Evolutionary conservation across 192 early-diverging fungal genomes (phyloP), one percentile per base, ranked within the genome.

Genomic region (Glomus cerebriforme): DNA sequence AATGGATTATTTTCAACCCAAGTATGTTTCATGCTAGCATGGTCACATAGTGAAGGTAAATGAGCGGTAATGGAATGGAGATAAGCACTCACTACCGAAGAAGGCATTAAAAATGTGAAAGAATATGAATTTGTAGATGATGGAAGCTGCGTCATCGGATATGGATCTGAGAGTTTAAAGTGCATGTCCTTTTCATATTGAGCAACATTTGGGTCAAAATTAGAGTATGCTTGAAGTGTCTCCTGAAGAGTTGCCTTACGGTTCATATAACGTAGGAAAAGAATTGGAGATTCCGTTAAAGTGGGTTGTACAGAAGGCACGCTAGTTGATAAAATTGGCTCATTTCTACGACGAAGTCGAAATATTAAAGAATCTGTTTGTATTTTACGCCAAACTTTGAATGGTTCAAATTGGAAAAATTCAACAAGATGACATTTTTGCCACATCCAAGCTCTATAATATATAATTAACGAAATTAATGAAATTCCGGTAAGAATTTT

Each of bases 291-390:
- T 31, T 72, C 73, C 29, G 45, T 39, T 26, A 47, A 13, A 13
- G 64, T 67, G 15, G 78, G 71, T 29, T 15, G 12, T 9, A 31
- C 0, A 3, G 73, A 26, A 60, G 26, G n/a, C 37, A 34, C 6
- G 35, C 34, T 15, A 65, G 32, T 47, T 19, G 37, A 19, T 49
- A 35, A 22, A n/a, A 79, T 58, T 9, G 63, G 45, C 9, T 73
- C 72, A 13, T 62, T 78, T n/a, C 85, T 77, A 31, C 79, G 82
- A 17, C 89, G 83, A 2, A 90, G 54, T 59, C 83, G 83, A 75
- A 90, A 90, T 26, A 90, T 85, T 19, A 90, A 79, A 10, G 89
- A 90, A 29, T 90, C 89, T 0, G 89, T 90, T 62, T 90, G 89
- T 26, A 88, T 84, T 67, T 87, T 88, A n/a, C 85, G 82, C 86